Evolutionary conservation across 2,329 filamentous ascomycete species (phyloP).

Genomic region (Cladosporium halotolerans): DNA sequence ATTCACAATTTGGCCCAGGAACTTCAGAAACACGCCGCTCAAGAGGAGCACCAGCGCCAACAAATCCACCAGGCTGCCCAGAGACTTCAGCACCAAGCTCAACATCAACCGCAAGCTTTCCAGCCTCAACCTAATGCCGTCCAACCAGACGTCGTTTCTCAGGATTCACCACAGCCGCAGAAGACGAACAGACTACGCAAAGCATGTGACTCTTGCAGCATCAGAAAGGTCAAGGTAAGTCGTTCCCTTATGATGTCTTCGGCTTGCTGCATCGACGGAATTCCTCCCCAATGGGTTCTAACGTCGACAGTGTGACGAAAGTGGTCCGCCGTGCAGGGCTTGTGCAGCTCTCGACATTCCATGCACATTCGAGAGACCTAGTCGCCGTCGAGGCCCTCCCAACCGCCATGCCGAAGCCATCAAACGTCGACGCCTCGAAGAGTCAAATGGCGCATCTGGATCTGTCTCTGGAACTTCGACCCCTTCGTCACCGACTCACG

Average conservation of each 20-base stretch:
- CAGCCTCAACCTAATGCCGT: constrained; percentile 17
- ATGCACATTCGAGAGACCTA: constrained; percentile 61
- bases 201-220: constrained; percentile 35
- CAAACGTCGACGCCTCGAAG: constrained; percentile 53
- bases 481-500: constrained; percentile 47
- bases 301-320: constrained; percentile 53
- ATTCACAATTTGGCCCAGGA: constrained; percentile 29
- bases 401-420: constrained; percentile 62
- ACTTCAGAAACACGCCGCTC: constrained; percentile 23
- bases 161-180: constrained; percentile 14
- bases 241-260: too few relatives aligned
- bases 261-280: too few relatives aligned
- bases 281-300: constrained; percentile 1
- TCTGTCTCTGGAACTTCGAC: constrained; percentile 39
- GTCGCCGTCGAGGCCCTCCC: constrained; percentile 57
- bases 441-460: constrained; percentile 16
- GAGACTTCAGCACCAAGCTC: constrained; percentile 23
- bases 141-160: not conserved
- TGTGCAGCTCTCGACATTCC: constrained; percentile 60
- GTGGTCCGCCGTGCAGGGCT: constrained; percentile 59
- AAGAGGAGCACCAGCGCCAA: constrained; percentile 27
- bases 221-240: constrained; percentile 35
- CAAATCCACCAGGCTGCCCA: constrained; percentile 25
- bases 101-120: constrained; percentile 18
- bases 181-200: constrained; percentile 36